Conservation (phyloP, 495 filamentous ascomycete genomes). For the Cercophora newfieldiana region DNA sequence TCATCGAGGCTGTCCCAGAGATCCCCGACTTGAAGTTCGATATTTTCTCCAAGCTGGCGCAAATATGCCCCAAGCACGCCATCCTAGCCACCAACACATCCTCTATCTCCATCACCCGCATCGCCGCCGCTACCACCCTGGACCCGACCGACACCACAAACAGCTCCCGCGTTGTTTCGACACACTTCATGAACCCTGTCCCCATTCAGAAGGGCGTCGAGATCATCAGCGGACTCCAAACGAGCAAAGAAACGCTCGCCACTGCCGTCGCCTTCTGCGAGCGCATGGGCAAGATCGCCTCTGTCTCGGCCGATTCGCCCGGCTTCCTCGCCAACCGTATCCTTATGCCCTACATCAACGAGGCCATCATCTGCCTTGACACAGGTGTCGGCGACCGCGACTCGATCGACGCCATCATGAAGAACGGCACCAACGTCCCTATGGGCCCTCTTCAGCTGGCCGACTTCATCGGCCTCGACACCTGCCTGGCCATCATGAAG, state of each 20-base stretch:
- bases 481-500: constrained; percentile 95
- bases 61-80: constrained; percentile 80
- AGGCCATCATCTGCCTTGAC: constrained; percentile 94
- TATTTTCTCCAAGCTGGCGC: constrained; percentile 83
- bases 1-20: constrained; percentile 97
- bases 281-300: constrained; percentile 90
- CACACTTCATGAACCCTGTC: constrained; percentile 99
- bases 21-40: constrained; percentile 81
- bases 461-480: constrained; percentile 97
- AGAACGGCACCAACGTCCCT: constrained; percentile 96
- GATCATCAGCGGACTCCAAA: constrained; percentile 93
- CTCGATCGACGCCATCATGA: constrained; percentile 97
- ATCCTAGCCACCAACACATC: constrained; percentile 97
- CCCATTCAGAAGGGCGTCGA: constrained; percentile 97
- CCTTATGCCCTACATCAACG: constrained; percentile 99
- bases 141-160: constrained; percentile 77
- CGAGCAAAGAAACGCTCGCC: constrained; percentile 74
- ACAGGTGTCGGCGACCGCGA: constrained; percentile 85
- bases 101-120: constrained; percentile 94
- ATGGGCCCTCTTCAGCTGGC: constrained; percentile 95
- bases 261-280: constrained; percentile 85
- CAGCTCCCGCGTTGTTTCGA: constrained; percentile 85
- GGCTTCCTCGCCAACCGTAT: constrained; percentile 97
- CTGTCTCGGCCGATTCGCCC: constrained; percentile 81
- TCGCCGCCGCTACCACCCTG: constrained; percentile 77